Percentiles rank a stretch among this genome's conserved stretches.
These are phyloP conservation scores for Chrysanthemum lavandulifolium DNA, from an alignment of 129 eudicot genomes.

Conservation along the genomic window DNA sequence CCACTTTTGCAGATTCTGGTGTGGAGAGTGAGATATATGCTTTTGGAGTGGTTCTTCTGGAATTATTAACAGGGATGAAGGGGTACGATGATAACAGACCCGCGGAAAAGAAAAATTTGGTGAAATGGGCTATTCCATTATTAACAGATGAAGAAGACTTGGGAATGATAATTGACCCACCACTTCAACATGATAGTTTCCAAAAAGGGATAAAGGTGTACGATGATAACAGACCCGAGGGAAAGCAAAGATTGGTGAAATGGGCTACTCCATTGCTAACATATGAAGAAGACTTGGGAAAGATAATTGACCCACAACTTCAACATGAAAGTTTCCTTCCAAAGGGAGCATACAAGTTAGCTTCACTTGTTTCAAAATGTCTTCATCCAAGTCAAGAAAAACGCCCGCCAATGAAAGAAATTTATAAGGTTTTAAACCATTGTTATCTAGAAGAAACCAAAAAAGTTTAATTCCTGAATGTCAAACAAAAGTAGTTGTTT, in stretches of 20 bases:
- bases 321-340: not conserved
- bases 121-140: slow-evolving; percentile 29
- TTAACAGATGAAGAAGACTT: slow-evolving; percentile 8
- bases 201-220: slow-evolving; percentile 23
- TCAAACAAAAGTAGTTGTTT: not conserved
- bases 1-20: slow-evolving; percentile 19
- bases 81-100: slow-evolving; percentile 32
- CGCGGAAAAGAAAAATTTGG: slow-evolving; percentile 24
- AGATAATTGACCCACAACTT: slow-evolving; percentile 27
- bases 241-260: slow-evolving; percentile 26
- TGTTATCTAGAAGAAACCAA: slow-evolving; percentile 12
- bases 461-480: not conserved
- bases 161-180: slow-evolving; percentile 27
- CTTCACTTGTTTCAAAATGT: slow-evolving; percentile 16
- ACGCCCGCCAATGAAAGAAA: slow-evolving; percentile 26
- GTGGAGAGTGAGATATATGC: slow-evolving; percentile 39
- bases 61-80: slow-evolving; percentile 35
- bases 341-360: slow-evolving; percentile 21
- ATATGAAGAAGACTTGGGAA: not conserved
- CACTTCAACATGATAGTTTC: not conserved
- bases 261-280: slow-evolving; percentile 31
- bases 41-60: slow-evolving; percentile 40
- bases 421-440: slow-evolving; percentile 10
- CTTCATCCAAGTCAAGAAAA: not conserved
- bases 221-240: slow-evolving; percentile 27